phyloP scores from a whole-genome alignment of 306 rosid species.

The Trifolium pratense region DNA sequence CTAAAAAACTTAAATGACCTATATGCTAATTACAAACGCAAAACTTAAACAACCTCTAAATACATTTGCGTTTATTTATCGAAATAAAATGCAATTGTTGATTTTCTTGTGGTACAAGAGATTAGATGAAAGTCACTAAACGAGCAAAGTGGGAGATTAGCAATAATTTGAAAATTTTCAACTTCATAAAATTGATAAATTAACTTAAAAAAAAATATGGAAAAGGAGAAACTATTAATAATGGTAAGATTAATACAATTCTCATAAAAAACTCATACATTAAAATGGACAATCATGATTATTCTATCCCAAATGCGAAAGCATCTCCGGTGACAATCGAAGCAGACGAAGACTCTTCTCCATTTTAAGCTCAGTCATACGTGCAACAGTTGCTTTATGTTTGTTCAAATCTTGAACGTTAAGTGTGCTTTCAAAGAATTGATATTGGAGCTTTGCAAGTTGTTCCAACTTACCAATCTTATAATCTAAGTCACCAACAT shows the following conservation, averaged over 20 bases:
- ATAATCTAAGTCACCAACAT: slow-evolving; percentile 42
- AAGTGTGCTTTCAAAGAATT: slow-evolving; percentile 9
- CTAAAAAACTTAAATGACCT: too few relatives aligned
- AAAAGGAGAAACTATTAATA: too few relatives aligned
- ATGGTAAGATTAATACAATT: too few relatives aligned
- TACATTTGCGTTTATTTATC: too few relatives aligned
- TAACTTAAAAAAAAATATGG: too few relatives aligned
- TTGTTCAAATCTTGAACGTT: neutral
- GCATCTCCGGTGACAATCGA: slow-evolving; percentile 51
- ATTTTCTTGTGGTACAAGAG: too few relatives aligned
- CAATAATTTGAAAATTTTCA: neutral
- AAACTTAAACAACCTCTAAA: too few relatives aligned
- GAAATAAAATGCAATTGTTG: too few relatives aligned
- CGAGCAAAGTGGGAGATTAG: neutral
- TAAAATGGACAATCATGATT: neutral
- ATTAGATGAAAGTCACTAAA: neutral
- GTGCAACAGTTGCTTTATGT: slow-evolving; percentile 21
- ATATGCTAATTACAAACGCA: too few relatives aligned
- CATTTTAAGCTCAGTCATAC: slow-evolving; percentile 44
- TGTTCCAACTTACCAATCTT: slow-evolving; percentile 41
- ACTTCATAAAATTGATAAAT: neutral
- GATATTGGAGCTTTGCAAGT: slow-evolving; percentile 38
- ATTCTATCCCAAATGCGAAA: slow-evolving; percentile 24
- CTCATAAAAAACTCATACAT: slow-evolving; percentile 3
- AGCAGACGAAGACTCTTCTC: slow-evolving; percentile 52